phyloP scores from a whole-genome alignment of 2,329 filamentous ascomycete genomes.

The Arthrobotrys musiformis region DNA sequence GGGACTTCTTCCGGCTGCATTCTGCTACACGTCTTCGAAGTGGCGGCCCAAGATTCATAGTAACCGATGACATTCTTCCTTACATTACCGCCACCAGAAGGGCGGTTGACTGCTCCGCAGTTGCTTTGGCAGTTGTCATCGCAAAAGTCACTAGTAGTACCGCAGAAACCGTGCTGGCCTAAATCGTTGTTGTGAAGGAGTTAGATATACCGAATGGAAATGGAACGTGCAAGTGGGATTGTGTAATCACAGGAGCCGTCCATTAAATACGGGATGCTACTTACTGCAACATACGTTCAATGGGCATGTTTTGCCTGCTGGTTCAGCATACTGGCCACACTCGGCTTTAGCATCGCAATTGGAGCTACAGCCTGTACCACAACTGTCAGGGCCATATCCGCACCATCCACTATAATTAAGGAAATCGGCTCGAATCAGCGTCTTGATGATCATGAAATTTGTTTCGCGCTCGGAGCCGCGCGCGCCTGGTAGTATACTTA shows the following conservation, averaged over 20 bases:
- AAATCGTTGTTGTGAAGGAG: not conserved
- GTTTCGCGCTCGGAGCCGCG: not conserved
- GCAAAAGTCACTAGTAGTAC: conserved; percentile 56
- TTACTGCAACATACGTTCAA: conserved; percentile 53
- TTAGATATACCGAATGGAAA: conserved; percentile 15
- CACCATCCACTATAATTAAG: conserved; percentile 24
- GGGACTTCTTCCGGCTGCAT: conserved; percentile 54
- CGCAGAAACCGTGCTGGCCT: conserved; percentile 55
- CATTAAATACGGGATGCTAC: not conserved
- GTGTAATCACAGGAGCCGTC: not conserved
- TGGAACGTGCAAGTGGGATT: not conserved
- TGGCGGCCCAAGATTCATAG: conserved; percentile 56
- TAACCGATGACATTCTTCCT: conserved; percentile 58
- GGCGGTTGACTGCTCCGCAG: conserved; percentile 29
- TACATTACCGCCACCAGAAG: conserved; percentile 30
- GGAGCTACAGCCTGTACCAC: conserved; percentile 28
- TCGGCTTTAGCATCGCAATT: conserved; percentile 53
- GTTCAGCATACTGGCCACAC: conserved; percentile 42
- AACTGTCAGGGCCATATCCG: conserved; percentile 23
- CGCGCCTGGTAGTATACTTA: conserved; percentile 23
- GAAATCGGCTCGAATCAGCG: conserved; percentile 20
- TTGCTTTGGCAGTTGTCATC: conserved; percentile 38
- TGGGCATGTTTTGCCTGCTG: conserved; percentile 40
- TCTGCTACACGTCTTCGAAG: conserved; percentile 46
- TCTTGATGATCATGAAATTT: conserved; percentile 1